A percentile compares a stretch with the other conserved stretches of the same genome.
Evolutionary conservation across 2,329 filamentous ascomycete species (phyloP).

Genomic region (Talaromyces sp.): DNA sequence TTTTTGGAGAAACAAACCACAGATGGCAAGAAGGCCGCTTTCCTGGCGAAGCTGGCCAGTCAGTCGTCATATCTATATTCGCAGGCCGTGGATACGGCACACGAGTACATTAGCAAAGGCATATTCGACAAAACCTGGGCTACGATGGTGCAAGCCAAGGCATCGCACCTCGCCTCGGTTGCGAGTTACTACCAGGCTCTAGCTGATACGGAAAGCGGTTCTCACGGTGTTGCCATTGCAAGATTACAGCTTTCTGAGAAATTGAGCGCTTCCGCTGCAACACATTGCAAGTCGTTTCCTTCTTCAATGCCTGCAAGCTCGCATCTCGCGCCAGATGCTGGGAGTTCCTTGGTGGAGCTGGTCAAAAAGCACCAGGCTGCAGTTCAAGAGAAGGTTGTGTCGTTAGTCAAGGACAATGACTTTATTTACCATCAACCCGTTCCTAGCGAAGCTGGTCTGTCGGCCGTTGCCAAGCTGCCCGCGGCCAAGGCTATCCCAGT

Average conservation of each 20-base stretch:
- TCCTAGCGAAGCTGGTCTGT: slow-evolving; percentile 75
- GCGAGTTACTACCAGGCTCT: slow-evolving; percentile 92
- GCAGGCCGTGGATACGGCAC: slow-evolving; percentile 82
- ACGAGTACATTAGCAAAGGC: slow-evolving; percentile 85
- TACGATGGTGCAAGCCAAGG: slow-evolving; percentile 66
- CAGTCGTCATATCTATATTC: slow-evolving; percentile 85
- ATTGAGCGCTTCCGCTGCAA: slow-evolving; percentile 72
- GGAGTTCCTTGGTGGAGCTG: slow-evolving; percentile 68
- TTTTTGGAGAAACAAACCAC: slow-evolving; percentile 94
- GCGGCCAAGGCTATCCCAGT: slow-evolving; percentile 97
- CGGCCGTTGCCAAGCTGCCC: slow-evolving; percentile 81
- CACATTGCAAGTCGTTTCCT: slow-evolving; percentile 74
- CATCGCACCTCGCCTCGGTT: slow-evolving; percentile 74
- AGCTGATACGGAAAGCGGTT: slow-evolving; percentile 82
- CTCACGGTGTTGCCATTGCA: slow-evolving; percentile 79
- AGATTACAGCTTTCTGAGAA: slow-evolving; percentile 76
- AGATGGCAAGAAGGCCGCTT: slow-evolving; percentile 85
- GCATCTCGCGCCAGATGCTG: slow-evolving; percentile 78
- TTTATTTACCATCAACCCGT: slow-evolving; percentile 96
- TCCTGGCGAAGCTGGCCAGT: slow-evolving; percentile 88
- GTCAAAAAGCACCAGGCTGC: slow-evolving; percentile 76
- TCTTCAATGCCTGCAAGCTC: slow-evolving; percentile 72
- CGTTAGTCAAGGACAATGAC: slow-evolving; percentile 87
- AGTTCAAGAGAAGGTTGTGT: slow-evolving; percentile 73
- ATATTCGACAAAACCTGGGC: slow-evolving; percentile 96